phyloP scores from a whole-genome alignment of 2,329 filamentous ascomycete species.

The Penicillium sclerotiorum region DNA sequence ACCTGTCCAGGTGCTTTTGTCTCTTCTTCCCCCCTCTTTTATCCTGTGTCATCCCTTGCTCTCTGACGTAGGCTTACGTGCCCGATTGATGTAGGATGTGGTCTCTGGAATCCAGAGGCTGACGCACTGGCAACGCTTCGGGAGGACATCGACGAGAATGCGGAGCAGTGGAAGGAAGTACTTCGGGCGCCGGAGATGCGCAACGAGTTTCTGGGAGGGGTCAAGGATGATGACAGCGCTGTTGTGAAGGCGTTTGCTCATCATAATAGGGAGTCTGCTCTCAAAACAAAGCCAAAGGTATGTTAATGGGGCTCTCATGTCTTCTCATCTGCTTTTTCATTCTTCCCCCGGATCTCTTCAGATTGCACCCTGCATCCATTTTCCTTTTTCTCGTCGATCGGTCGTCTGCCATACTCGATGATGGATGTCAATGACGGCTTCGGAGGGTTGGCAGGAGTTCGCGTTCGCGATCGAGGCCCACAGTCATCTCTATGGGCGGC shows the following conservation, averaged over 20 bases:
- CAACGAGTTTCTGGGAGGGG: conserved; percentile 64
- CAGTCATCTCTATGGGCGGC: neutral
- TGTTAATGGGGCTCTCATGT: too few relatives aligned
- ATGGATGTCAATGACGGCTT: conserved; percentile 1
- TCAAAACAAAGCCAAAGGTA: conserved; percentile 87
- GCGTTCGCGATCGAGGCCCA: conserved; percentile 4
- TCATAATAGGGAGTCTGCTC: conserved; percentile 70
- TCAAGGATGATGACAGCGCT: conserved; percentile 58
- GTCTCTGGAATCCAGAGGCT: conserved; percentile 77
- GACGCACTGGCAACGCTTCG: conserved; percentile 68
- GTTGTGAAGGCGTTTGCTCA: conserved; percentile 70
- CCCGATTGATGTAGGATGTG: conserved; percentile 61
- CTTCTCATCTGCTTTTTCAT: too few relatives aligned
- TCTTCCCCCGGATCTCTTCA: too few relatives aligned
- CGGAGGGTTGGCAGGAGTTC: neutral
- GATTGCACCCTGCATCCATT: neutral
- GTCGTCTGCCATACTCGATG: conserved; percentile 2
- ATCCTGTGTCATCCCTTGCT: neutral
- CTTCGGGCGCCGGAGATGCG: conserved; percentile 65
- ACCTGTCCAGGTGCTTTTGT: neutral
- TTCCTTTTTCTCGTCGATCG: neutral
- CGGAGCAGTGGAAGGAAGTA: conserved; percentile 68
- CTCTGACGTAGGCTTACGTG: neutral
- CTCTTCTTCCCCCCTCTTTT: neutral
- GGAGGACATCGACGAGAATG: conserved; percentile 72